A percentile compares a stretch with the other conserved stretches of the same genome.
phyloP scores from a whole-genome alignment of 2,329 filamentous ascomycete species.

The Dactylonectria macrodidyma region DNA sequence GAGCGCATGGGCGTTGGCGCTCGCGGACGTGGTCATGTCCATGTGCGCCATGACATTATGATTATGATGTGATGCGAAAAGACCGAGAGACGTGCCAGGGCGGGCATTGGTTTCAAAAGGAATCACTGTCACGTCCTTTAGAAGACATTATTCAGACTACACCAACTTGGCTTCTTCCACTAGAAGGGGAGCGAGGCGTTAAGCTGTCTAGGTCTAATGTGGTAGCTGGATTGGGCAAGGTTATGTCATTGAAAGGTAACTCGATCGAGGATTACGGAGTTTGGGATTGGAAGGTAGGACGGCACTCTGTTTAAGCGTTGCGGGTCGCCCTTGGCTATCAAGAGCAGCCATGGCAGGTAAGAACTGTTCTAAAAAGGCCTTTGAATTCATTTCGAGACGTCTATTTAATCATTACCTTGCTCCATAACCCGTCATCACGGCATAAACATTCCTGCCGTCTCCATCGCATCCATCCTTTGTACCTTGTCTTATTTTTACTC shows the following conservation, averaged over 20 bases:
- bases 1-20: slow-evolving; percentile 24
- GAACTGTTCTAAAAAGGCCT: slow-evolving; percentile 41
- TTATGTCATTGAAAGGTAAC: not conserved
- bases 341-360: slow-evolving; percentile 20
- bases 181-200: slow-evolving; percentile 4
- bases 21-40: slow-evolving; percentile 11
- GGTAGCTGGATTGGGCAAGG: not conserved
- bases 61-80: slow-evolving; percentile 41
- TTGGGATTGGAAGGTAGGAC: slow-evolving; percentile 13
- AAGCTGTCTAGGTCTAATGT: slow-evolving; percentile 13
- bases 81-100: slow-evolving; percentile 39
- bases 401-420: slow-evolving; percentile 47
- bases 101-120: slow-evolving; percentile 15
- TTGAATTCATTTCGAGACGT: slow-evolving; percentile 47
- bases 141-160: not conserved
- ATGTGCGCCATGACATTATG: slow-evolving; percentile 37
- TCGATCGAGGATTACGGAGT: slow-evolving; percentile 25
- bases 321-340: slow-evolving; percentile 1
- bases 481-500: slow-evolving; percentile 32
- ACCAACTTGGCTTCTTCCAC: slow-evolving; percentile 7
- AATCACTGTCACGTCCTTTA: slow-evolving; percentile 4
- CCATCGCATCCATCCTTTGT: slow-evolving; percentile 30
- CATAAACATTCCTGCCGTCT: slow-evolving; percentile 43
- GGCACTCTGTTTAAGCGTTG: slow-evolving; percentile 16
- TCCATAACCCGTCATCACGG: slow-evolving; percentile 47